Base-by-base conservation (phyloP, 1,284 basidiomycete species). In the Ceratobasidium sp. region DNA sequence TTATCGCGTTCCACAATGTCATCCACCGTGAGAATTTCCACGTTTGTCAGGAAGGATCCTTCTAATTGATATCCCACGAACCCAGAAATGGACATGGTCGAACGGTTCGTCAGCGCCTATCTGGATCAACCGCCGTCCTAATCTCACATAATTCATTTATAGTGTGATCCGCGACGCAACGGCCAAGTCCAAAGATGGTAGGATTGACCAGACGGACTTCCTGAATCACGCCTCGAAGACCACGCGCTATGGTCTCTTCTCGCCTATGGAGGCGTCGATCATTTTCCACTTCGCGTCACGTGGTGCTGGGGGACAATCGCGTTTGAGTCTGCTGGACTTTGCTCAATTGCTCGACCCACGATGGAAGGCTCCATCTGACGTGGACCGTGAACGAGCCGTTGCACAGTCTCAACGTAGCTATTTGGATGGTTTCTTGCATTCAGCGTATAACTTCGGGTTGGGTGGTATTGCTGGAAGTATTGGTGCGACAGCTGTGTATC, bases 281-380 rank as follows among this genome's bases (percentile, higher is more conserved):
- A 91, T 98, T 79, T 98, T 97, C 85, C 96, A 98, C 83, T 98
- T 98, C 84, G 95, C 95, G 19, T 91, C 92, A 22, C 89, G 95
- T 73, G 96, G 95, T 6, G 84, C 86, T 65, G 84, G 86, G 5
- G 84, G 84, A 59, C 89, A 90, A 78, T 78, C 82, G 59, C 88
- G 95, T 24, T 87, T 98, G 63, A 88, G 94, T 7, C 83, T 97
- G 48, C 83, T 93, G 62, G 96, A 98, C 83, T 98, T 98, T 83
- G 93, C 91, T 22, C 93, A 96, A 80, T 84, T 98, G 36, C 85
- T 98, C 60, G 96, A 98, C 81, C 93, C 94, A 11, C 88, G 90
- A 77, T 96, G 94, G 94, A 87, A 86, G 77, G 86, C 91, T 7
- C 93, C 93, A 4, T 85, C 88, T 41, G 89, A 89, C 17, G 84